A percentile compares a stretch with the other conserved stretches of the same genome.
Conservation (phyloP, 2,329 filamentous ascomycete genomes). For the Paecilomyces sp. region DNA sequence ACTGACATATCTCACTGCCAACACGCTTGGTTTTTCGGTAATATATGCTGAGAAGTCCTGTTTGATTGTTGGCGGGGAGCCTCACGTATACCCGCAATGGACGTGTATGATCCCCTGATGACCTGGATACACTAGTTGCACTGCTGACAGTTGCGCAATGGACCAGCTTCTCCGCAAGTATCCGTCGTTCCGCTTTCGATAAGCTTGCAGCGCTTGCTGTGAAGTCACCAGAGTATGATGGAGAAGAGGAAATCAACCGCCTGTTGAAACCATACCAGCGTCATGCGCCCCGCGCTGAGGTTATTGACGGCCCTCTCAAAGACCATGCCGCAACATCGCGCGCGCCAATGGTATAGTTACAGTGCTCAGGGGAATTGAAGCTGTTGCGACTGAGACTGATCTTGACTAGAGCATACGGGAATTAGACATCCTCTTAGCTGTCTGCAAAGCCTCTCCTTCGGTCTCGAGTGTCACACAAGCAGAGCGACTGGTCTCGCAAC, state of each 20-base stretch:
- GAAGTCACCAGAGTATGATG: slow-evolving; percentile 19
- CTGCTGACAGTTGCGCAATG: slow-evolving; percentile 1
- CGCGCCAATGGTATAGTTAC: slow-evolving; percentile 29
- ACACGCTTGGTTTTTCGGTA: not conserved
- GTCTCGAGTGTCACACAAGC: slow-evolving; percentile 66
- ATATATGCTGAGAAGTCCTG: not conserved
- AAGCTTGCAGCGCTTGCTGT: slow-evolving; percentile 37
- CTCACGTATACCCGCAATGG: slow-evolving; percentile 15
- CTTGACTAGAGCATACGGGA: slow-evolving; percentile 67
- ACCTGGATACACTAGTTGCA: not conserved
- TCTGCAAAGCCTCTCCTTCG: slow-evolving; percentile 81
- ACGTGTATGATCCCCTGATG: slow-evolving; percentile 18
- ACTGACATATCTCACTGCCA: not conserved
- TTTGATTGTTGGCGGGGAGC: not conserved
- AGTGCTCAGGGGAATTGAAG: not conserved
- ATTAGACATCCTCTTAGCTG: slow-evolving; percentile 81
- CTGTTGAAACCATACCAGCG: slow-evolving; percentile 24
- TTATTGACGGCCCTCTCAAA: slow-evolving; percentile 28
- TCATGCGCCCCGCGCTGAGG: slow-evolving; percentile 16
- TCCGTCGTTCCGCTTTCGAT: slow-evolving; percentile 36
- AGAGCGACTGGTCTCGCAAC: slow-evolving; percentile 67
- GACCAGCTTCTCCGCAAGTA: slow-evolving; percentile 22
- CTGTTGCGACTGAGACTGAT: slow-evolving; percentile 18
- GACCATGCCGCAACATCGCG: slow-evolving; percentile 30
- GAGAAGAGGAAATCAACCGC: slow-evolving; percentile 27